Conservation (phyloP, 1,139 yeast species). For the Hyphopichia burtonii region DNA sequence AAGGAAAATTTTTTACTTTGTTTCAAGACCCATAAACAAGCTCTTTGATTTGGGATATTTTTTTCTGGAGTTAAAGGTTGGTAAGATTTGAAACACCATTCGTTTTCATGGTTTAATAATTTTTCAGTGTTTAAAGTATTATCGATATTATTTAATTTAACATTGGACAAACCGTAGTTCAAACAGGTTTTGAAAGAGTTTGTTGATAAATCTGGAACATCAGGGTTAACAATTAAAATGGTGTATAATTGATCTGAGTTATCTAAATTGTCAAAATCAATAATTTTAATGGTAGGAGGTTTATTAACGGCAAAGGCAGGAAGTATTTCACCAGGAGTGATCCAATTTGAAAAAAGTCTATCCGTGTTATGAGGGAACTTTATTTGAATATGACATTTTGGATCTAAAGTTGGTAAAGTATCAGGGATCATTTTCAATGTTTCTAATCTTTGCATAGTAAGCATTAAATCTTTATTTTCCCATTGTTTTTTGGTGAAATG, state of each 20-base stretch:
- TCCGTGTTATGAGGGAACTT: constrained; percentile 67
- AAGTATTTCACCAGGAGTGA: constrained; percentile 74
- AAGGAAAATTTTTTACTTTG: constrained; percentile 40
- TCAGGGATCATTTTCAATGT: constrained; percentile 86
- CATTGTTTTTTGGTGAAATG: constrained; percentile 66
- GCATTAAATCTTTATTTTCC: constrained; percentile 65
- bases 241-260: constrained; percentile 57
- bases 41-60: constrained; percentile 79
- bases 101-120: constrained; percentile 37
- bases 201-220: constrained; percentile 71
- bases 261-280: constrained; percentile 59
- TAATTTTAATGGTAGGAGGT: constrained; percentile 74
- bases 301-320: constrained; percentile 70
- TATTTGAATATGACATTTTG: constrained; percentile 71
- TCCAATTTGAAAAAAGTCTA: constrained; percentile 54
- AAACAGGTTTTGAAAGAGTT: constrained; percentile 73
- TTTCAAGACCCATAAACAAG: constrained; percentile 87
- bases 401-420: constrained; percentile 86
- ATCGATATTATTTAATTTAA: constrained; percentile 58
- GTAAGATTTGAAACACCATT: constrained; percentile 55
- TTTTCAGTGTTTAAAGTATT: constrained; percentile 56
- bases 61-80: constrained; percentile 88
- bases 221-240: constrained; percentile 84
- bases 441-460: constrained; percentile 87
- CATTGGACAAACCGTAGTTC: constrained; percentile 77